Evolutionary conservation across 176 grass and related monocot genomes (phyloP).

Genomic region (Tuctoria greenei): DNA sequence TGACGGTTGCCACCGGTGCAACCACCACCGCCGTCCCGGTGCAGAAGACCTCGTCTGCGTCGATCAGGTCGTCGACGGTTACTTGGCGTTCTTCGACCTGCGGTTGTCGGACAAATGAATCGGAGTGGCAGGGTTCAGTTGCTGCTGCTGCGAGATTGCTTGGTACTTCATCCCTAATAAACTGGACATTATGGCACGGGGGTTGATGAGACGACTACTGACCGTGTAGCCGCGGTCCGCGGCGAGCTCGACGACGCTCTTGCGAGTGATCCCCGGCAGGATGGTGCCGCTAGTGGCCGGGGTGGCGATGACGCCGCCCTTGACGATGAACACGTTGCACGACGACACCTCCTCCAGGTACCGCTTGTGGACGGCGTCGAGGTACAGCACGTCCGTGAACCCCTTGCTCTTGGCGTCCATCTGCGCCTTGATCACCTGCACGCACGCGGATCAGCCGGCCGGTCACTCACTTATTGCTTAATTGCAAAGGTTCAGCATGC

Average conservation of each 20-base stretch:
- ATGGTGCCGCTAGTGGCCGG: constrained; percentile 73
- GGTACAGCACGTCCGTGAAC: constrained; percentile 86
- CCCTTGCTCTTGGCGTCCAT: constrained; percentile 69
- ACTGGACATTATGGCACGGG: background rate
- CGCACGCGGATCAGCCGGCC: background rate
- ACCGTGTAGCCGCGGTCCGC: constrained; percentile 68
- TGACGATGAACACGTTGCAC: constrained; percentile 88
- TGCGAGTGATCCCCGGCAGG: constrained; percentile 82
- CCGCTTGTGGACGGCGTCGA: constrained; percentile 71
- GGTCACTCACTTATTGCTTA: too few species aligned
- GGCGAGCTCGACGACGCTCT: constrained; percentile 88
- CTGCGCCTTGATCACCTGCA: constrained; percentile 75
- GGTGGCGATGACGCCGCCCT: constrained; percentile 61
- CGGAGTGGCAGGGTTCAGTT: background rate
- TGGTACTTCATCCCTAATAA: background rate
- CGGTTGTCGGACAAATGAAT: background rate
- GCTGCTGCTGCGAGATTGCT: background rate
- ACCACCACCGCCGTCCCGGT: constrained; percentile 91
- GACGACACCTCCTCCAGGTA: constrained; percentile 92
- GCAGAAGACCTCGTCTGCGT: constrained; percentile 89
- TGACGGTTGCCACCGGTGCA: constrained; percentile 62
- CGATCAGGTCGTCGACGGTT: constrained; percentile 57
- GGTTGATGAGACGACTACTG: background rate
- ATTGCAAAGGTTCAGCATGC: too few species aligned
- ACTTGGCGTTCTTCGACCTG: constrained; percentile 80